A percentile compares a stretch with the other conserved stretches of the same genome.
These are phyloP conservation scores for Chlorella vulgaris DNA, from an alignment of 139 green algal genomes.

Conservation along the genomic window DNA sequence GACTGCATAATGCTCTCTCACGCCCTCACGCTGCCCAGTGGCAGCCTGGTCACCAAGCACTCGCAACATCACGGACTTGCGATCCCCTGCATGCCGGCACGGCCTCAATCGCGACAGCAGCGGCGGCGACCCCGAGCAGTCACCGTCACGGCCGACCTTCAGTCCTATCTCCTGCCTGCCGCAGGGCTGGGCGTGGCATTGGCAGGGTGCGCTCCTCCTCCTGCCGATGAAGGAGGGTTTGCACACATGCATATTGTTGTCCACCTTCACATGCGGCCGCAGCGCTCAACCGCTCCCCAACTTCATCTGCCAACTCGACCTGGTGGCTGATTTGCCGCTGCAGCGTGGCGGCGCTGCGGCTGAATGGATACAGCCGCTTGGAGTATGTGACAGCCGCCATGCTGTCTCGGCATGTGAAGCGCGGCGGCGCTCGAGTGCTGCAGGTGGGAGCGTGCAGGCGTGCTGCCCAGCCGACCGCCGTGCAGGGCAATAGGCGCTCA, in stretches of 20 bases:
- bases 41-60: neutral
- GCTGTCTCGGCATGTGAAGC: conserved; percentile 57
- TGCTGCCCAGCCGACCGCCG: neutral
- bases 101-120: neutral
- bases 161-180: conserved; percentile 6
- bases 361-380: conserved; percentile 59
- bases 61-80: neutral
- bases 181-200: neutral
- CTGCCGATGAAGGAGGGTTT: too few relatives aligned
- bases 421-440: conserved; percentile 30
- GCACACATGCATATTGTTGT: too few relatives aligned
- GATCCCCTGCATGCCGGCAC: too few relatives aligned
- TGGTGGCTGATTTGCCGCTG: neutral
- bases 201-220: conserved; percentile 22
- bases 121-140: neutral
- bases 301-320: neutral
- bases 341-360: conserved; percentile 43
- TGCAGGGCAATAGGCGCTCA: too few relatives aligned
- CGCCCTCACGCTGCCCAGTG: neutral
- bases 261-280: too few relatives aligned
- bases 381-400: conserved; percentile 67
- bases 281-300: too few relatives aligned
- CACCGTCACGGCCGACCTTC: neutral
- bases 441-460: conserved; percentile 5
- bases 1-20: neutral